A percentile compares a stretch with the other conserved stretches of the same genome.
phyloP scores from a whole-genome alignment of 169 alveolate species.

The Toxoplasma gondii region DNA sequence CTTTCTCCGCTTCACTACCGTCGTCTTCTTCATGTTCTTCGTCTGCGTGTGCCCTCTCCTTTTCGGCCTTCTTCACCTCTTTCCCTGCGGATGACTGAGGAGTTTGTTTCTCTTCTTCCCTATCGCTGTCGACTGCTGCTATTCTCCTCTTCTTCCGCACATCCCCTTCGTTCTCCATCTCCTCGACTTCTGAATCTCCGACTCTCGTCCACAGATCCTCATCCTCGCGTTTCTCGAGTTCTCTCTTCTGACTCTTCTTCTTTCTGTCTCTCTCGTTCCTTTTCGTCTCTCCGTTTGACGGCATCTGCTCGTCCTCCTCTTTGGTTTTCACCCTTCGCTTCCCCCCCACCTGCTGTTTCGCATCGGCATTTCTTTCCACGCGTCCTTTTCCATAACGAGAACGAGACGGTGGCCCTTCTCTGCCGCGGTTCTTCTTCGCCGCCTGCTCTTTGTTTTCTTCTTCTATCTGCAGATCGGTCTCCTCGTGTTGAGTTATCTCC shows the following conservation, averaged over 20 bases:
- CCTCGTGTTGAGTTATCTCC: too few species aligned
- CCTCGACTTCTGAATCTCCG: too few species aligned
- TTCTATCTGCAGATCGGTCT: too few species aligned
- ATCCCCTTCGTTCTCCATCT: neutral
- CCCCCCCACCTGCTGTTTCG: neutral
- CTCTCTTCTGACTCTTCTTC: neutral
- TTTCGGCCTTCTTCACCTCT: neutral
- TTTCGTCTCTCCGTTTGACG: neutral
- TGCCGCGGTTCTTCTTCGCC: neutral
- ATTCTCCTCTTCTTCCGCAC: neutral
- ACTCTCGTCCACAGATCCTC: too few species aligned
- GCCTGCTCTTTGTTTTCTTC: neutral
- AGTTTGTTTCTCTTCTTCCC: too few species aligned
- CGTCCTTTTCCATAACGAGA: neutral
- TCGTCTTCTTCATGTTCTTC: neutral
- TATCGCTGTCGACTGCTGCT: neutral
- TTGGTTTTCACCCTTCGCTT: neutral
- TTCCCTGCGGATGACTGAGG: neutral
- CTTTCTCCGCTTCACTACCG: neutral
- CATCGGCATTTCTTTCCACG: neutral
- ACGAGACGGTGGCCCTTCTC: neutral
- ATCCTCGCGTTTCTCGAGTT: too few species aligned
- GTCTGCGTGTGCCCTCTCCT: neutral
- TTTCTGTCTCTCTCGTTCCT: neutral
- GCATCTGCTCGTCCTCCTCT: neutral